Base-by-base conservation (phyloP, 75 land plant genomes). In the Selaginella moellendorffii region DNA sequence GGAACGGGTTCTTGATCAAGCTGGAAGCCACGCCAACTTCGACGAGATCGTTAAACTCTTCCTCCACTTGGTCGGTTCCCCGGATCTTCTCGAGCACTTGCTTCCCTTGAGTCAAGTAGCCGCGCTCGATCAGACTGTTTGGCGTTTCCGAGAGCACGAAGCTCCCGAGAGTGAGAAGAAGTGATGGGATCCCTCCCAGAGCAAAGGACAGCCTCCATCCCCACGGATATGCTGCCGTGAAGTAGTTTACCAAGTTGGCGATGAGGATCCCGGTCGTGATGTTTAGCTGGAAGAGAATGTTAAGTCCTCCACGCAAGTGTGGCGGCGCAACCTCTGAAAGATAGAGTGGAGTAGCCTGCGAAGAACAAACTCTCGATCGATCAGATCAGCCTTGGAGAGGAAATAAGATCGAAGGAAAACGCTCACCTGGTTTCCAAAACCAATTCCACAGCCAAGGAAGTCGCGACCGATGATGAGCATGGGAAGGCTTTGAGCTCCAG, bases 1-100 rank as follows among this genome's bases (percentile, higher is more conserved):
- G 42, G 73, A 87, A 87, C 0, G 91, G 91, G 54, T 84, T 67
- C 65, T 83, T 72, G 21, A 63, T 63, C 14, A 1, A 20, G 10
- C 30, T 54, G 5, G 74, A 59, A 24, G 24, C 9, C 12, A 52
- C 31, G 23, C 69, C 29, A 18, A 66, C 70, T 1, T 26, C 52
- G 10, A 66, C 53, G 25, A 72, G 27, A 14, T 72, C 69, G 1
- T 72, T 31, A 59, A 68, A 72, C 64, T 72, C 74, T 0, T 24
- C 71, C 2, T 72, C 19, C 14, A 72, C 62, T 21, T 72, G 26
- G 26, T 66, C 52, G 24, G 74, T 72, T 25, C 74, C 74, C 0
- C 74, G 26, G 29, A 72, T 60, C 63, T 52, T 65, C 31, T 26
- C 46, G 12, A 72, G 63, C n/a, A 66, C 29, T 0, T 29, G 26